Evolutionary conservation across 495 filamentous ascomycete species (phyloP), one percentile per base, ranked within the genome.

Genomic region (Astrothelium macrocarpum): DNA sequence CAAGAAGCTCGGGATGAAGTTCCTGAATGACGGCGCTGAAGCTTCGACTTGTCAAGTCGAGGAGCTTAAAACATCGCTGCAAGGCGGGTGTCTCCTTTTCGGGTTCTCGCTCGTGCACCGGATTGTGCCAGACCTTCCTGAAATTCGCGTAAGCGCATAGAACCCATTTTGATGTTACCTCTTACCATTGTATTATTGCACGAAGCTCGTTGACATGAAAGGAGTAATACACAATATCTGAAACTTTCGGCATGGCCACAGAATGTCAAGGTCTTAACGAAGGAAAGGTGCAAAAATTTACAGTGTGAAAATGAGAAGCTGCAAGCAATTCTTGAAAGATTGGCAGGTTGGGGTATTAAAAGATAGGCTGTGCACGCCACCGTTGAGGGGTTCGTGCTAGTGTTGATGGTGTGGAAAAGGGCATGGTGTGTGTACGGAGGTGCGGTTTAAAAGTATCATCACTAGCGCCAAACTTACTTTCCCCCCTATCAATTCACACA

Each of bases 81-180:
- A 94, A 81, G 2, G 86, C 88, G 42, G 79, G 76, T 4, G 85
- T 78, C 72, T 97, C 95, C 64, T 91, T 87, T 62, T 79, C 79
- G 64, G 80, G 77, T 68, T 95, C 82, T 53, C 95, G 90, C 73
- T 84, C 85, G 76, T 98, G 90, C 29, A 94, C 89, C 0, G 95
- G 87, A 66, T 91, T 88, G 77, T 97, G 94, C 91, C 91, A 97
- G 67, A 93, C 80, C 81, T 93, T 95, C 92, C 92, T 97, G 73
- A 31, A n/a, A 36, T 65, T 56, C 28, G 31, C 25, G 23, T 25
- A 12, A 59, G 46, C 43, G 62, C 18, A 26, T 5, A 32, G 46
- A 58, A 20, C 32, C 45, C 12, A 36, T 1, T 20, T 28, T 14
- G 39, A 25, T 43, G 2, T 61, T 34, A 72, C 12, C 10, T 29